phyloP scores from a whole-genome alignment of 139 green algal genomes.

The Axilococcus clingmanii region DNA sequence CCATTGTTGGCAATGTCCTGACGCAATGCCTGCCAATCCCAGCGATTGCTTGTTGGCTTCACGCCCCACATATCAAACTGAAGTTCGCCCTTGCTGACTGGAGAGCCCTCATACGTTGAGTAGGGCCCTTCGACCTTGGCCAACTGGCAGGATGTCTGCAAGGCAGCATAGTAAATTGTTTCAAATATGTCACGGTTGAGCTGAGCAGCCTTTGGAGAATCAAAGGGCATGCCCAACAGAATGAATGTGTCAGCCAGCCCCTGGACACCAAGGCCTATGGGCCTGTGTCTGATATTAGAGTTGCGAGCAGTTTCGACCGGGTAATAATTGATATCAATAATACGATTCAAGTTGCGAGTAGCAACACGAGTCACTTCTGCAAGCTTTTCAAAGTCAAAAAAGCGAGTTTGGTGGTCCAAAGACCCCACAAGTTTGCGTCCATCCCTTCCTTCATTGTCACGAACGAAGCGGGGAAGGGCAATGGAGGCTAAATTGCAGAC shows the following conservation, averaged over 20 bases:
- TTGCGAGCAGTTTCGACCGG: conserved; percentile 72
- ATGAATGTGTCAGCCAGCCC: conserved; percentile 98
- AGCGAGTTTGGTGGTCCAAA: conserved; percentile 54
- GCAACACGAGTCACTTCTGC: conserved; percentile 37
- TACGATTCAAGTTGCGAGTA: conserved; percentile 94
- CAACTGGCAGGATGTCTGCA: conserved; percentile 71
- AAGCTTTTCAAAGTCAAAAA: conserved; percentile 85
- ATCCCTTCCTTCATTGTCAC: conserved; percentile 38
- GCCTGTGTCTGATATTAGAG: conserved; percentile 93
- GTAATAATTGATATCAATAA: conserved; percentile 99
- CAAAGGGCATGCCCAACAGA: conserved; percentile 94
- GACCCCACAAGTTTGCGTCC: conserved; percentile 72
- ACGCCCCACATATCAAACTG: conserved; percentile 97
- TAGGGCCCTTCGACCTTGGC: conserved; percentile 75
- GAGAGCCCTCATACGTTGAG: conserved; percentile 74
- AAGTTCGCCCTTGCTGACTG: conserved; percentile 72
- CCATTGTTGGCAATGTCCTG: conserved; percentile 65
- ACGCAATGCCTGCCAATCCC: conserved; percentile 78
- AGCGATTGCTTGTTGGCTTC: conserved; percentile 45
- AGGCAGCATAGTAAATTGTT: conserved; percentile 87
- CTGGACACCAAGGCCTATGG: conserved; percentile 94
- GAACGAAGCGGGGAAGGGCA: conserved; percentile 82
- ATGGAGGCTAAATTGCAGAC: conserved; percentile 99
- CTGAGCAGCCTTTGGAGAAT: conserved; percentile 67
- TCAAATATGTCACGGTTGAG: conserved; percentile 95